Evolutionary conservation across 768 basidiomycete genomes (phyloP), one percentile per base, ranked within the genome.

Genomic region (Rhodosporidiobolus odoratus): DNA sequence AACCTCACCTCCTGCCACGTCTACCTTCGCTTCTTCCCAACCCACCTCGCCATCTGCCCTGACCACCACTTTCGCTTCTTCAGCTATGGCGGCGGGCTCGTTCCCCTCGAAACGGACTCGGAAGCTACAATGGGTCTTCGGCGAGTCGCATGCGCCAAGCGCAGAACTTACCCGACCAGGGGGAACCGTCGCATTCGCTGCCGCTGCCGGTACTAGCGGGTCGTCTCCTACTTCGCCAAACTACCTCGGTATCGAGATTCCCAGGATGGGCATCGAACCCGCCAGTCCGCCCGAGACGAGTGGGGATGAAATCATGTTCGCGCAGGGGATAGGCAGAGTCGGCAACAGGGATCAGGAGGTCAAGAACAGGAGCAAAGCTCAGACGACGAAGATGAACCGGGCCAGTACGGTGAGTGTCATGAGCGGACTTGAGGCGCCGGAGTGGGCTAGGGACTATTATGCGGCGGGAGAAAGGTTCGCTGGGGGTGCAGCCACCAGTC

Each of bases 401-500:
- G 96, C 96, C 1, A 95, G 92, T 77, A 90, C 92, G 0, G 86
- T 97, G 78, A 95, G 92, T 79, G 86, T 99, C 71, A 87, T 99
- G 78, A 93, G 90, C 62, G 92, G 92, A 0, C 85, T 99, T 15
- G 94, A 95, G 34, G 73, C 73, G 58, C 47, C 61, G 9, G 73
- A 71, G 21, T 72, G 72, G 72, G 71, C 71, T 16, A 40, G 65
- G 41, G 62, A 72, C 52, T 72, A 68, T 32, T 72, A 68, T 16
- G 66, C 73, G 8, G 54, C 65, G 25, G 67, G 64, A 10, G 64
- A 65, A 45, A 40, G 23, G 15, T 43, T 57, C n/a, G 53, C n/a
- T 30, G 27, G 47, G 48, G 9, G 21, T 50, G 9, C 48, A 8
- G 9, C 21, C 35, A 34, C 53, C 38, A 19, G 38, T n/a, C 32